phyloP scores from a whole-genome alignment of 73 alveolate species.

The Diophrys sp. region DNA sequence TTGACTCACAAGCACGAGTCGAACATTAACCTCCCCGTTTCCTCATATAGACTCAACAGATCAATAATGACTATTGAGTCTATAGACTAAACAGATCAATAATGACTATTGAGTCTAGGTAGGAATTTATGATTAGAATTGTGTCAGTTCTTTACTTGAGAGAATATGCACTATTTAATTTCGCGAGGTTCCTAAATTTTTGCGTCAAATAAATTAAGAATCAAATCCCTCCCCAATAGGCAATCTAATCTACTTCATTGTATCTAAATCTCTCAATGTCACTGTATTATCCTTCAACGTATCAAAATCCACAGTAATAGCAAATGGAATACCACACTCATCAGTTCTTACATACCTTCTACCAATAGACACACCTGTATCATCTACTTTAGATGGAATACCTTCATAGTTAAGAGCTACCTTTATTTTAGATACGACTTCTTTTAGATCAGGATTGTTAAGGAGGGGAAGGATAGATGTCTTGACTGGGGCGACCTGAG shows the following conservation, averaged over 20 bases:
- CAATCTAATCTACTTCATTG: constrained; percentile 87
- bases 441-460: constrained; percentile 69
- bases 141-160: no score
- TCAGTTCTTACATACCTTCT: constrained; percentile 98
- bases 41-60: no score
- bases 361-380: constrained; percentile 90
- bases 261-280: constrained; percentile 90
- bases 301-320: constrained; percentile 95
- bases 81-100: no score
- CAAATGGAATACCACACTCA: constrained; percentile 99
- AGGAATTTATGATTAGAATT: no score
- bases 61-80: no score
- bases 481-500: constrained; percentile 93
- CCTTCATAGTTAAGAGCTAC: constrained; percentile 69
- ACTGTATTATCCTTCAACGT: constrained; percentile 83
- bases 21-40: no score
- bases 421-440: constrained; percentile 47
- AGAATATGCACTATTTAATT: no score
- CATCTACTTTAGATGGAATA: constrained; percentile 93
- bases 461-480: constrained; percentile 90
- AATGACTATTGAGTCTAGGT: no score
- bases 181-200: no score
- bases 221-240: not conserved
- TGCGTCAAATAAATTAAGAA: no score
- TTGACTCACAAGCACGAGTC: no score